These are phyloP conservation scores for Tolypocladium album DNA, from an alignment of 2,329 filamentous ascomycete species.

Conservation along the genomic window DNA sequence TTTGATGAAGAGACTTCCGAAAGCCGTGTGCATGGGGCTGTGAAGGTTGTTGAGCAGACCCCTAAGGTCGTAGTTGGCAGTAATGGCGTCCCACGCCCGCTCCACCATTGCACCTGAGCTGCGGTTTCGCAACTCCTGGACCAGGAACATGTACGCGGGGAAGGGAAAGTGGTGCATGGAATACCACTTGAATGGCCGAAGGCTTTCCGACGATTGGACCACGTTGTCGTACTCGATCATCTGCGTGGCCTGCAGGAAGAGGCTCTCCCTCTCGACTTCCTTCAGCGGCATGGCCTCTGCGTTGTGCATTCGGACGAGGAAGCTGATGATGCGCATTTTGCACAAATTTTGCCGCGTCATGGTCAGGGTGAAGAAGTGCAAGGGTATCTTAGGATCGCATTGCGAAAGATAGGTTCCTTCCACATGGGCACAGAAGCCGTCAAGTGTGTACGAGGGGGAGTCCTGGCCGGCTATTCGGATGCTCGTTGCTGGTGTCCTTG, in stretches of 20 bases:
- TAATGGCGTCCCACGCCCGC: slow-evolving; percentile 46
- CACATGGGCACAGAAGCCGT: slow-evolving; percentile 42
- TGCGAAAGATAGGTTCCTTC: slow-evolving; percentile 44
- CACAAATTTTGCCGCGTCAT: slow-evolving; percentile 45
- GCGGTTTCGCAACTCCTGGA: slow-evolving; percentile 42
- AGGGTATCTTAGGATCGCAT: slow-evolving; percentile 47
- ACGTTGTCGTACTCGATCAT: slow-evolving; percentile 51
- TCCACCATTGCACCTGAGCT: slow-evolving; percentile 45
- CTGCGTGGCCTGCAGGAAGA: slow-evolving; percentile 43
- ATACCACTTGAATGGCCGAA: slow-evolving; percentile 48
- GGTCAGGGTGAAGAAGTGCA: slow-evolving; percentile 48
- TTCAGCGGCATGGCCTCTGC: slow-evolving; percentile 26
- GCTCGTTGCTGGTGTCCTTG: slow-evolving; percentile 17
- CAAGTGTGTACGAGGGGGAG: slow-evolving; percentile 37
- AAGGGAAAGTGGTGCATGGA: slow-evolving; percentile 49
- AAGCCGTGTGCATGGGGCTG: slow-evolving; percentile 46
- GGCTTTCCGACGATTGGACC: slow-evolving; percentile 37
- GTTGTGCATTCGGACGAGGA: slow-evolving; percentile 38
- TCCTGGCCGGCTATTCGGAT: slow-evolving; percentile 39
- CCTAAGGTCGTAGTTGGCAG: slow-evolving; percentile 41
- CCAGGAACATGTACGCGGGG: slow-evolving; percentile 49
- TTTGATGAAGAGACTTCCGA: slow-evolving; percentile 48
- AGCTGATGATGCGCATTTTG: slow-evolving; percentile 44
- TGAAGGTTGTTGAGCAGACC: slow-evolving; percentile 37
- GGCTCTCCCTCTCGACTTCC: slow-evolving; percentile 36